Percentiles rank a stretch among this genome's conserved stretches.
phyloP scores from a whole-genome alignment of 2,329 filamentous ascomycete genomes.

The Beauveria asiatica region DNA sequence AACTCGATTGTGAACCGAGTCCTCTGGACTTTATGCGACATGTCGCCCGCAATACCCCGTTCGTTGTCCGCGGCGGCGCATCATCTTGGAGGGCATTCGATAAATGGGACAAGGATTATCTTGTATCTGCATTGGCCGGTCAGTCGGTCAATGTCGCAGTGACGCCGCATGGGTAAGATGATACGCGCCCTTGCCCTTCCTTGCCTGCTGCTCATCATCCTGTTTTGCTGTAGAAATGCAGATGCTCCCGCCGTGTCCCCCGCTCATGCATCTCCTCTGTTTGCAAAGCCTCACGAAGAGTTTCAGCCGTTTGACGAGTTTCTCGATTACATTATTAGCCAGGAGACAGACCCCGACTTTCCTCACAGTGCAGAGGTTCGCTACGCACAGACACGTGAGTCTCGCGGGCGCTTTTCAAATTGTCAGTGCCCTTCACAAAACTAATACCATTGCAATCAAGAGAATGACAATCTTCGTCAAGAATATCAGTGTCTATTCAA shows the following conservation, averaged over 20 bases:
- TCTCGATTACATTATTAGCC: slow-evolving; percentile 49
- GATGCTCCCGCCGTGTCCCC: slow-evolving; percentile 25
- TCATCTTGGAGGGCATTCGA: slow-evolving; percentile 52
- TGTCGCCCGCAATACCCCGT: slow-evolving; percentile 65
- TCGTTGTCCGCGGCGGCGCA: slow-evolving; percentile 59
- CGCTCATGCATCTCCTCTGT: slow-evolving; percentile 31
- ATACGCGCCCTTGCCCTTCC: background rate
- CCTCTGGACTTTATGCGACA: slow-evolving; percentile 74
- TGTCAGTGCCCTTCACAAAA: no score
- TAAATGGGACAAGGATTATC: slow-evolving; percentile 54
- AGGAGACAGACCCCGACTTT: slow-evolving; percentile 38
- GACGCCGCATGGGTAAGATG: slow-evolving; percentile 57
- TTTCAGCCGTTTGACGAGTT: slow-evolving; percentile 54
- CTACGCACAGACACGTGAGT: slow-evolving; percentile 67
- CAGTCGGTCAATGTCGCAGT: slow-evolving; percentile 64
- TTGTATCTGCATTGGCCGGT: slow-evolving; percentile 45
- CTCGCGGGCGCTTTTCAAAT: background rate
- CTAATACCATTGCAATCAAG: slow-evolving; percentile 26
- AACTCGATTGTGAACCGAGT: slow-evolving; percentile 56
- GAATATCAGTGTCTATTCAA: slow-evolving; percentile 59
- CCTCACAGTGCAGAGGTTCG: slow-evolving; percentile 39
- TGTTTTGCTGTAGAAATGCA: slow-evolving; percentile 24
- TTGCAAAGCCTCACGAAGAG: slow-evolving; percentile 67
- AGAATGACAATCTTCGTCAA: slow-evolving; percentile 72
- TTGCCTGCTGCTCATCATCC: background rate